A percentile compares a stretch with the other conserved stretches of the same genome.
These are phyloP conservation scores for Hemerocallis citrina DNA, from an alignment of 106 monocot species.

Conservation along the genomic window DNA sequence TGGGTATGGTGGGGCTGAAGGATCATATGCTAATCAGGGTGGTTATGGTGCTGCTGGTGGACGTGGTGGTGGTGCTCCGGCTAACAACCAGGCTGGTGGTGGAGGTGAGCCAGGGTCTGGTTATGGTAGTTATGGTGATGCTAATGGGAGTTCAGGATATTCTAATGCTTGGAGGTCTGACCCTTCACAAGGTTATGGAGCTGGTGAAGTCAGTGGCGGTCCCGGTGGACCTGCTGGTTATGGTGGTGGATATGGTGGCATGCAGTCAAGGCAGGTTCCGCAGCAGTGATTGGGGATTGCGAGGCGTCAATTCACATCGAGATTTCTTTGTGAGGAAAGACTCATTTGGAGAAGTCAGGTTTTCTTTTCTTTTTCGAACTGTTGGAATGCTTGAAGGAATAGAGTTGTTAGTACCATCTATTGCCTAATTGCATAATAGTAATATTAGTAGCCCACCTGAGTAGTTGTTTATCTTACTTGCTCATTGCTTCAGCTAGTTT, in stretches of 20 bases:
- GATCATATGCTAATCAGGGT: constrained; percentile 41
- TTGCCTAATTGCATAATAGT: constrained; percentile 4
- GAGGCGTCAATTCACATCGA: neutral
- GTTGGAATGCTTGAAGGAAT: constrained; percentile 6
- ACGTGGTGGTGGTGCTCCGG: constrained; percentile 27
- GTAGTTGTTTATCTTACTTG: neutral
- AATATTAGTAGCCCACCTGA: neutral
- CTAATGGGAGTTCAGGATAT: constrained; percentile 43
- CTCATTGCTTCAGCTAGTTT: constrained; percentile 1
- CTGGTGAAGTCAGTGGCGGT: constrained; percentile 69
- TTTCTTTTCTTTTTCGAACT: neutral
- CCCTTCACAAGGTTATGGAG: constrained; percentile 54
- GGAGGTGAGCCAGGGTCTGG: too few species aligned
- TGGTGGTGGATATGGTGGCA: constrained; percentile 66
- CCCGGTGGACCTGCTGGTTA: too few species aligned
- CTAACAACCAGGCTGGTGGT: constrained; percentile 17
- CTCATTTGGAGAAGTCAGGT: too few species aligned
- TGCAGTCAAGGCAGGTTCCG: constrained; percentile 54
- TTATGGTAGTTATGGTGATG: too few species aligned
- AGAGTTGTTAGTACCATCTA: neutral
- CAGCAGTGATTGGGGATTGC: constrained; percentile 32
- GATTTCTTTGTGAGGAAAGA: too few species aligned
- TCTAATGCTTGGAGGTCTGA: constrained; percentile 67
- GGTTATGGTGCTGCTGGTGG: constrained; percentile 33
- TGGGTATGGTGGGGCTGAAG: constrained; percentile 44